phyloP scores from a whole-genome alignment of 345 rosid genomes.

The Geranium rotundifolium region DNA sequence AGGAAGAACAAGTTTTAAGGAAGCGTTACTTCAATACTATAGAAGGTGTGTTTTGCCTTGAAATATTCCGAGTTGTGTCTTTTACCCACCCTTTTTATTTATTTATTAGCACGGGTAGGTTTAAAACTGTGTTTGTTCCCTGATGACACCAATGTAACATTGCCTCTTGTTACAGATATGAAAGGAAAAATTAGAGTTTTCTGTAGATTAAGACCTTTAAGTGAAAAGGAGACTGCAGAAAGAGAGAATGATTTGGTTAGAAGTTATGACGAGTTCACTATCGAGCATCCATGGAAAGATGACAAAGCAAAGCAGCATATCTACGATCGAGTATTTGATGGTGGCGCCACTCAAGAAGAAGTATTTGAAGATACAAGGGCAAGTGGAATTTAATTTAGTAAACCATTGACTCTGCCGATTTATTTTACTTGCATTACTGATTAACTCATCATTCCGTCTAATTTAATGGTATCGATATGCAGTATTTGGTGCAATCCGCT shows the following conservation, averaged over 20 bases:
- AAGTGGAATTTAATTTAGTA: conserved; percentile 9
- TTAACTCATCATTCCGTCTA: not conserved
- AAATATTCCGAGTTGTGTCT: not conserved
- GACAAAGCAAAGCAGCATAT: conserved; percentile 78
- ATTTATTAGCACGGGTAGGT: not conserved
- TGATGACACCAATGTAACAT: not conserved
- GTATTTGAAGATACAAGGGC: conserved; percentile 89
- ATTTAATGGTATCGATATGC: conserved; percentile 9
- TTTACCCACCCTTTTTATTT: too few relatives aligned
- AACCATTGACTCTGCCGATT: not conserved
- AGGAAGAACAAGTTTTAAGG: conserved; percentile 81
- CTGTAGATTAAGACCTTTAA: conserved; percentile 79
- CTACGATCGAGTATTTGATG: conserved; percentile 87
- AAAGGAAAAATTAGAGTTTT: conserved; percentile 91
- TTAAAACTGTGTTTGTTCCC: not conserved
- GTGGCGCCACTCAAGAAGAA: conserved; percentile 57
- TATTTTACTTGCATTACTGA: not conserved
- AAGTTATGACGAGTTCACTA: conserved; percentile 70
- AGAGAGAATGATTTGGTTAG: conserved; percentile 35
- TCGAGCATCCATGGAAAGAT: conserved; percentile 92
- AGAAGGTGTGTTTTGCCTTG: conserved; percentile 52
- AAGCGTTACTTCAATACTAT: conserved; percentile 85
- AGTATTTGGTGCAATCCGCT: conserved; percentile 95
- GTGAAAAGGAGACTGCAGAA: conserved; percentile 61
- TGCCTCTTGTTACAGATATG: conserved; percentile 48